Percentiles rank a stretch among this genome's conserved stretches.
Evolutionary conservation across 225 moss, liverwort and hornwort genomes (phyloP).

Genomic region (Sphagnum tenellum): DNA sequence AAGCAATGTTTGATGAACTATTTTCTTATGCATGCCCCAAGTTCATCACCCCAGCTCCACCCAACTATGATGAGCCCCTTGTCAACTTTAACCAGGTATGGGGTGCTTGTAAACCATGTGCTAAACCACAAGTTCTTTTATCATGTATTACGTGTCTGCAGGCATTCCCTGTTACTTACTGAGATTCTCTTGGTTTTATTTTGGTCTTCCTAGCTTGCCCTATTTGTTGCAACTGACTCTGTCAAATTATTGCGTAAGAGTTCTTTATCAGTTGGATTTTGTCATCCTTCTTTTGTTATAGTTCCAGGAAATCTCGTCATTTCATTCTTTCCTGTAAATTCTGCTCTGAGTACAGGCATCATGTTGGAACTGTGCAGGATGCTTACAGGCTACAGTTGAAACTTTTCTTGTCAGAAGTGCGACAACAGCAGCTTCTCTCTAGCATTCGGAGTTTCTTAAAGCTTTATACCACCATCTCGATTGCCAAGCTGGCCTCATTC

Average conservation of each 20-base stretch:
- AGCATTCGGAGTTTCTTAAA: conserved; percentile 95
- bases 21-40: conserved; percentile 98
- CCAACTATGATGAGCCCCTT: conserved; percentile 88
- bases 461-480: conserved; percentile 90
- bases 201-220: too few relatives aligned
- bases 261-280: too few relatives aligned
- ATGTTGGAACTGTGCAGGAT: conserved; percentile 33
- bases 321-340: too few relatives aligned
- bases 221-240: too few relatives aligned
- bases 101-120: background rate
- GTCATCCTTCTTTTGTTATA: too few relatives aligned
- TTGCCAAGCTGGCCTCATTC: conserved; percentile 76
- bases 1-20: conserved; percentile 87
- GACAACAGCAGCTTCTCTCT: conserved; percentile 91
- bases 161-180: too few relatives aligned
- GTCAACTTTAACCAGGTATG: conserved; percentile 93
- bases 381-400: conserved; percentile 95
- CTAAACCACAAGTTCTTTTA: too few relatives aligned
- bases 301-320: too few relatives aligned
- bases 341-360: too few relatives aligned
- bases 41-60: conserved; percentile 97
- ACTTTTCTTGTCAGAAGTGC: conserved; percentile 95
- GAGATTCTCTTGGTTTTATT: too few relatives aligned
- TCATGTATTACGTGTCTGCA: too few relatives aligned
- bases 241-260: too few relatives aligned